Conservation (phyloP, 805 yeast genomes). For the Lipomyces oligophaga region DNA sequence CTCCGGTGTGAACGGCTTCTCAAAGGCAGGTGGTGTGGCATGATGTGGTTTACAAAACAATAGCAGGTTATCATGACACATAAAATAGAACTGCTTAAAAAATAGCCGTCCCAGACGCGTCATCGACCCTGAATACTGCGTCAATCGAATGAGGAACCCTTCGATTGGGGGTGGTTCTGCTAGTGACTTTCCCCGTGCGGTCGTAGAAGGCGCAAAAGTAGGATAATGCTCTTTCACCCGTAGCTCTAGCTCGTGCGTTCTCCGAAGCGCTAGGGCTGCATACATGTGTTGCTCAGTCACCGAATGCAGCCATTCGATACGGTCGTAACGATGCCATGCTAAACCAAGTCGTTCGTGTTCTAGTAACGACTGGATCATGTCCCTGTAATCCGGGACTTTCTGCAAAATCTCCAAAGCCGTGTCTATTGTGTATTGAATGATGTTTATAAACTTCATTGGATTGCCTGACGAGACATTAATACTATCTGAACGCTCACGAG, state of each 20-base stretch:
- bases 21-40: conserved; percentile 53
- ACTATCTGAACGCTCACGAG: too few relatives aligned
- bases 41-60: conserved; percentile 53
- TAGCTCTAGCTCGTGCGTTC: conserved; percentile 57
- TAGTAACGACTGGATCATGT: conserved; percentile 30
- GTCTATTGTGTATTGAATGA: conserved; percentile 43
- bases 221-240: conserved; percentile 41
- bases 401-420: conserved; percentile 40
- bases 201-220: conserved; percentile 16
- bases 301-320: conserved; percentile 65
- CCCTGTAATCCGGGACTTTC: conserved; percentile 22
- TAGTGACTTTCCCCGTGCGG: conserved; percentile 25
- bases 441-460: neutral
- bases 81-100: conserved; percentile 58
- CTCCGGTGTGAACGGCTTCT: conserved; percentile 24
- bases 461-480: neutral
- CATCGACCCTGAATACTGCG: conserved; percentile 48
- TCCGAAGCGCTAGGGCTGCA: conserved; percentile 44
- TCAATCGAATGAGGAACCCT: conserved; percentile 66
- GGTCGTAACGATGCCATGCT: conserved; percentile 66
- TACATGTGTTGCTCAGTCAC: conserved; percentile 43
- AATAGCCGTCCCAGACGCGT: conserved; percentile 41
- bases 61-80: conserved; percentile 57
- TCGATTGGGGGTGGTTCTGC: conserved; percentile 73
- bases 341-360: conserved; percentile 44